phyloP scores from a whole-genome alignment of 2,329 filamentous ascomycete species.

The Cladosporium sp. region DNA sequence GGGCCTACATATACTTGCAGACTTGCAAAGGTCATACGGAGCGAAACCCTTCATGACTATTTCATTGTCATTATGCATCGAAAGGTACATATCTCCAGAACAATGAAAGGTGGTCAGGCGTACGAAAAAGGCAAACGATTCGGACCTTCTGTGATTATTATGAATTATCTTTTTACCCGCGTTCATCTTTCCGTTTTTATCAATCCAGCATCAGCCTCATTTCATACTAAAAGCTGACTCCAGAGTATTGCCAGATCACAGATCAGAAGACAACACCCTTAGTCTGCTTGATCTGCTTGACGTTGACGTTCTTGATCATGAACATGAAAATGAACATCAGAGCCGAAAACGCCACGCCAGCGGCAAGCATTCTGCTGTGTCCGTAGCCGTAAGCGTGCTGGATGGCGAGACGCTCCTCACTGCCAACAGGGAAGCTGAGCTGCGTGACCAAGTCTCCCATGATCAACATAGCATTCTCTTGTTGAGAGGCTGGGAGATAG shows the following conservation, averaged over 20 bases:
- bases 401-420: slow-evolving; percentile 42
- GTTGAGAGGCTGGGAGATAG: slow-evolving; percentile 24
- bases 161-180: too few relatives aligned
- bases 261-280: slow-evolving; percentile 32
- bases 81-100: too few relatives aligned
- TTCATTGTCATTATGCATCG: too few relatives aligned
- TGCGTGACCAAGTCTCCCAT: slow-evolving; percentile 36
- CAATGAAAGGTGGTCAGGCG: too few relatives aligned
- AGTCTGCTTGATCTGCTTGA: slow-evolving; percentile 31
- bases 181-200: too few relatives aligned
- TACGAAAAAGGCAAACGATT: too few relatives aligned
- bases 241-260: neutral
- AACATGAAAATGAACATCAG: slow-evolving; percentile 27
- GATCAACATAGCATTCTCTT: slow-evolving; percentile 23
- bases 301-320: slow-evolving; percentile 33
- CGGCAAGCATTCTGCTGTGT: slow-evolving; percentile 42
- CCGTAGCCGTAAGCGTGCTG: slow-evolving; percentile 45
- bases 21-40: too few relatives aligned
- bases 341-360: slow-evolving; percentile 30
- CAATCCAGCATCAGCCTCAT: too few relatives aligned
- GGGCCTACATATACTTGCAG: too few relatives aligned
- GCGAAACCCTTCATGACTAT: too few relatives aligned
- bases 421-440: slow-evolving; percentile 40
- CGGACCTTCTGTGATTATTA: too few relatives aligned
- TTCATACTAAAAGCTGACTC: too few relatives aligned